A percentile compares a stretch with the other conserved stretches of the same genome.
These are phyloP conservation scores for Telfairia occidentalis DNA, from an alignment of 331 rosid species.

Conservation along the genomic window DNA sequence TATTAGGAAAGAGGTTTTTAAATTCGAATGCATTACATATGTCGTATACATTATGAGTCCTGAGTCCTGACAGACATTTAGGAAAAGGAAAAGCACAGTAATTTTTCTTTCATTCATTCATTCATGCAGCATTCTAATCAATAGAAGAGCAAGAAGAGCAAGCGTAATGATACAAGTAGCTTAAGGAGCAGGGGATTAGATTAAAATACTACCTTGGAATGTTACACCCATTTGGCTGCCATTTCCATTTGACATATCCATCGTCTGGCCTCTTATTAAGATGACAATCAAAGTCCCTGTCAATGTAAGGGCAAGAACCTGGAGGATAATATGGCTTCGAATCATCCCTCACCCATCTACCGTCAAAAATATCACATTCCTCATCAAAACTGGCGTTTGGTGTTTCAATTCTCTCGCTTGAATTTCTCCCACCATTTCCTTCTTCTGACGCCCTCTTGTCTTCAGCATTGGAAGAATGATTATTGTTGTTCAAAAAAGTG, in stretches of 20 bases:
- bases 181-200: not conserved
- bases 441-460: not conserved
- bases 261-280: conserved; percentile 65
- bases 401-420: conserved; percentile 10
- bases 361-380: conserved; percentile 60
- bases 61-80: not conserved
- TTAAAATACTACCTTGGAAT: conserved; percentile 58
- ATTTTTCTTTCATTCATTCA: not conserved
- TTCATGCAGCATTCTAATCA: not conserved
- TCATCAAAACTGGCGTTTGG: conserved; percentile 19
- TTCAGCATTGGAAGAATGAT: not conserved
- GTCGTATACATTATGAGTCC: not conserved
- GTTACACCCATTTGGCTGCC: conserved; percentile 80
- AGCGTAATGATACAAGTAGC: not conserved
- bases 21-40: not conserved
- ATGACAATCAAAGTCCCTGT: conserved; percentile 67
- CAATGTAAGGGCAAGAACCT: conserved; percentile 80
- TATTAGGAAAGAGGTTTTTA: not conserved
- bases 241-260: conserved; percentile 71
- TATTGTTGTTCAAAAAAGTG: not conserved
- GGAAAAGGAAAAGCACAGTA: not conserved
- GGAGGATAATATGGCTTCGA: conserved; percentile 69
- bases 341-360: conserved; percentile 74
- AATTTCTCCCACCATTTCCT: conserved; percentile 4
- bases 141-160: not conserved